Evolutionary conservation across 2,329 filamentous ascomycete species (phyloP), one percentile per base, ranked within the genome.

Genomic region (Aspergillus sp.): DNA sequence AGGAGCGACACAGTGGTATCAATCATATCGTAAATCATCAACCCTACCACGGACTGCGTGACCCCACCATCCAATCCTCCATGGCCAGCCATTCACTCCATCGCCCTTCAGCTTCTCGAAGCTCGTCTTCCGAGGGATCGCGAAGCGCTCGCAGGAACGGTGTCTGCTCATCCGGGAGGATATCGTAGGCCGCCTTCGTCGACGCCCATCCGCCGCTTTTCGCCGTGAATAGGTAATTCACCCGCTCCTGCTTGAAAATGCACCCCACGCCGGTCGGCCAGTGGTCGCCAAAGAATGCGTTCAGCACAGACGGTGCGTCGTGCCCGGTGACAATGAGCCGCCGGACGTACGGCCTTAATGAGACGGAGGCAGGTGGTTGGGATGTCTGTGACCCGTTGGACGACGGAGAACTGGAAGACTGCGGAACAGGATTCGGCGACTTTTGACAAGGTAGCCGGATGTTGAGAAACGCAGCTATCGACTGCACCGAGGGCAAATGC

Each of bases 11-110:
- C n/a, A n/a, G n/a, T n/a, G n/a, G n/a, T n/a, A n/a, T n/a, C n/a
- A 6, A 22, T 22, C 19, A 22, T 22, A 22, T 22, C 19, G 19
- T 22, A 22, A 22, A 10, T 22, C 19, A 22, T 22, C 19, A 22
- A 8, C 28, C 41, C 31, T 37, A 54, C 50, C 52, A 61, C 30
- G 57, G 57, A 50, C 53, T 58, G 12, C 84, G 67, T 1, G 84
- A 79, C 4, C 88, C 88, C 12, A 95, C 67, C 86, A 94, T 93
- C 89, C 89, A 96, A 60, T 95, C 89, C 59, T 94, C 86, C 85
- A 95, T 93, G 5, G 85, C 84, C 24, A 95, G 63, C 89, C 89
- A 96, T 52, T 89, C 80, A 55, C 86, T 93, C 91, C 91, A 98
- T 37, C 72, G 77, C 34, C 74, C 72, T 60, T 96, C 89, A 0